Evolutionary conservation across 768 basidiomycete genomes (phyloP), one percentile per base, ranked within the genome.

Genomic region (Boletus eberwhitei): DNA sequence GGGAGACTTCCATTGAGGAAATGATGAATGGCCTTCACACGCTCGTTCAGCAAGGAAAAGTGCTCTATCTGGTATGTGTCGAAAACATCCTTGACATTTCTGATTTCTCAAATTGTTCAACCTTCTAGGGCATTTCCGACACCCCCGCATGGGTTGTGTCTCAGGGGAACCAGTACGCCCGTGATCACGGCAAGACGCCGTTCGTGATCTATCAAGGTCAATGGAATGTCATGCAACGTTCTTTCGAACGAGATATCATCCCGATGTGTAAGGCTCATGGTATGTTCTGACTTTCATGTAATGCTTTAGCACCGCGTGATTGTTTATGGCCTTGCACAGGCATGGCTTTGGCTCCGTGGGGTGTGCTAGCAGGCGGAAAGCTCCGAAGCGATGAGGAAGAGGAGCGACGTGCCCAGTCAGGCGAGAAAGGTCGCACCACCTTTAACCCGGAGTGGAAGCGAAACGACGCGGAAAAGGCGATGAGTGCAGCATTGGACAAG

Each of bases 201-300:
- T 85, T 84, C 63, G 69, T 72, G 35, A 70, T 83, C 34, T 83
- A 83, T 64, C 81, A 79, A 69, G 80, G 77, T 7, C 54, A 48
- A 5, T 78, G 75, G 76, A 75, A 70, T 59, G 63, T 76, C 5
- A 58, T 79, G 52, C 55, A 73, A 5, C 72, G 82, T 26, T 75
- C 77, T 39, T 74, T 82, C 48, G 80, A 83, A 64, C 73, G 80
- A 2, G 81, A 83, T 7, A 79, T 82, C 55, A 75, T 83, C 48
- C 76, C 77, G 3, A 57, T 57, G 56, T 55, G 54, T 43, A 57
- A 36, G 45, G 55, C 44, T 5, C 5, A 77, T 75, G 76, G 75
- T 66, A 39, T 57, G 64, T 40, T 29, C 39, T 0, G 50, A 59
- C 21, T 53, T 5, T 8, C 12, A 11, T 17, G 14, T 6, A 11